Evolutionary conservation across 106 monocot genomes (phyloP).

Genomic region (Phalaenopsis equestris): DNA sequence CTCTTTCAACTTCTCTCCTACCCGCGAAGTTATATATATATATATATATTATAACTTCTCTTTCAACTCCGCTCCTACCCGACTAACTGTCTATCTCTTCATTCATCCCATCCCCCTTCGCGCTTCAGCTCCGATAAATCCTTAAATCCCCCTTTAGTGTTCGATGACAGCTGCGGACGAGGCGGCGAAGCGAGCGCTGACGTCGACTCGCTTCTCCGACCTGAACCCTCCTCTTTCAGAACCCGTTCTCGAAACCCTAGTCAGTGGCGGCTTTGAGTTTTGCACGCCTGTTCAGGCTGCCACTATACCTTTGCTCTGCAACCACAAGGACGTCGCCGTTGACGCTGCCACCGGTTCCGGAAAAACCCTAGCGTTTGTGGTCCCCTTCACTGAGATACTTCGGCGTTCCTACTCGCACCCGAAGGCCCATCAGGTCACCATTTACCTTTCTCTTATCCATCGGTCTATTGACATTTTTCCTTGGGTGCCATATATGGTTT

Average conservation of each 20-base stretch:
- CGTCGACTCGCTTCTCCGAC: slow-evolving; percentile 64
- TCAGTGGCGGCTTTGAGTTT: slow-evolving; percentile 44
- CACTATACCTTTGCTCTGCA: slow-evolving; percentile 62
- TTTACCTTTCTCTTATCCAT: neutral
- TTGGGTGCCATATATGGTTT: neutral
- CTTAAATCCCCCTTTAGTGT: neutral
- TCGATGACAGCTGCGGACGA: slow-evolving; percentile 26
- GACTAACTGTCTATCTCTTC: no score
- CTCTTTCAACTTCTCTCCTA: no score
- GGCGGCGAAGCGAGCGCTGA: slow-evolving; percentile 52
- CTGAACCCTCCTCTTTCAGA: slow-evolving; percentile 62
- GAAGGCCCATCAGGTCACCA: slow-evolving; percentile 63
- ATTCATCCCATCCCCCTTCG: no score
- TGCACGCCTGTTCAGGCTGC: slow-evolving; percentile 95
- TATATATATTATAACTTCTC: no score
- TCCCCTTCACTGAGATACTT: slow-evolving; percentile 82
- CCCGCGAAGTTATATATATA: no score
- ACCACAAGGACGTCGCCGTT: slow-evolving; percentile 83
- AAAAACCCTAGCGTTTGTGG: slow-evolving; percentile 82
- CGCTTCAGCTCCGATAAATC: no score
- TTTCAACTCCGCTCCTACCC: no score
- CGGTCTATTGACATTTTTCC: neutral
- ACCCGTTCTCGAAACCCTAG: slow-evolving; percentile 49
- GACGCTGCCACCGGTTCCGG: slow-evolving; percentile 96
- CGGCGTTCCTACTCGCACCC: slow-evolving; percentile 35